These are phyloP conservation scores for Cryphonectria radicalis DNA, from an alignment of 2,329 filamentous ascomycete species.

Conservation along the genomic window DNA sequence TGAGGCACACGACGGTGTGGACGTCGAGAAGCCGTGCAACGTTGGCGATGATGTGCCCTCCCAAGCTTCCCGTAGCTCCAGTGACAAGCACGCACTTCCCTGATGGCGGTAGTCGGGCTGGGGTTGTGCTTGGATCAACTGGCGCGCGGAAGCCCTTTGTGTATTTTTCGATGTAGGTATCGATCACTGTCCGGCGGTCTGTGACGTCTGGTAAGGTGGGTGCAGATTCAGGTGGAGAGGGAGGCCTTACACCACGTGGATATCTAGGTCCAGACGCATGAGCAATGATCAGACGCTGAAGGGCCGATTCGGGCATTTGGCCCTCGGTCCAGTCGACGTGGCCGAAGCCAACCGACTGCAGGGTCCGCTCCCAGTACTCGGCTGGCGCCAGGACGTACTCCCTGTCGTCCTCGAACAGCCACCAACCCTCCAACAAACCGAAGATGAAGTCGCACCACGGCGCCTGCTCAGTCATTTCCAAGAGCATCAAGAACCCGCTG, in stretches of 20 bases:
- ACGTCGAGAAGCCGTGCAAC: constrained; percentile 38
- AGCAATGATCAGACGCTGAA: constrained; percentile 39
- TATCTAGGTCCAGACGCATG: constrained; percentile 6
- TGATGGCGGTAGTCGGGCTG: neutral
- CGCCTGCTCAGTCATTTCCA: constrained; percentile 40
- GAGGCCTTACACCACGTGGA: constrained; percentile 1
- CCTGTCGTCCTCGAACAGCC: constrained; percentile 41
- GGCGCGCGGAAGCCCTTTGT: constrained; percentile 21
- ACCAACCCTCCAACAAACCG: constrained; percentile 46
- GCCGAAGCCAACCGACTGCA: constrained; percentile 36
- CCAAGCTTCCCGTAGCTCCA: constrained; percentile 45
- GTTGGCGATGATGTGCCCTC: constrained; percentile 41
- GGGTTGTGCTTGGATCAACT: neutral
- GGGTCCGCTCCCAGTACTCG: constrained; percentile 33
- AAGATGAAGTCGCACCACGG: constrained; percentile 42
- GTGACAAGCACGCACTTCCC: constrained; percentile 42
- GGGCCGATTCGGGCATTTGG: constrained; percentile 33
- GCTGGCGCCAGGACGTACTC: constrained; percentile 32
- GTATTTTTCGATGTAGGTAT: constrained; percentile 11
- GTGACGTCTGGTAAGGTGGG: neutral
- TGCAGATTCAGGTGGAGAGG: neutral
- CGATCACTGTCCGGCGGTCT: constrained; percentile 2
- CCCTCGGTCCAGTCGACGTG: constrained; percentile 38
- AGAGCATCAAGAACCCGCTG: constrained; percentile 41
- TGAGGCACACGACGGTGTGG: constrained; percentile 48